Evolutionary conservation across 1,284 basidiomycete genomes (phyloP).

Genomic region (Coniferiporia sulphurascens): DNA sequence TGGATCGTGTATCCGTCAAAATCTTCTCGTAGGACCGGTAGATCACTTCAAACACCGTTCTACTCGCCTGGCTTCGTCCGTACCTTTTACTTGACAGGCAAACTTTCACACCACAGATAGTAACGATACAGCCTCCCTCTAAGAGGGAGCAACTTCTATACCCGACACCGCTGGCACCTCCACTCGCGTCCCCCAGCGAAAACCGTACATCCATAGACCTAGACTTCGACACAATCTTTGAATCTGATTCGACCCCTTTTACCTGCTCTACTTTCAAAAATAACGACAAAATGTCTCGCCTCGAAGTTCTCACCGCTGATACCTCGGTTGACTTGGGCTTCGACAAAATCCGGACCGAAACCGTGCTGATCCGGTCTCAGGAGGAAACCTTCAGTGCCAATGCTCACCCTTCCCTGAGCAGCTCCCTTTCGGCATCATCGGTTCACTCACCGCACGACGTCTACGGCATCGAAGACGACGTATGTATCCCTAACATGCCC

Average conservation of each 20-base stretch:
- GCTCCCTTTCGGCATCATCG: slow-evolving; percentile 19
- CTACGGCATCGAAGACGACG: slow-evolving; percentile 29
- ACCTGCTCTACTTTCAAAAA: slow-evolving; percentile 17
- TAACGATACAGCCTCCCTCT: not conserved
- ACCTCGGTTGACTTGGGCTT: slow-evolving; percentile 45
- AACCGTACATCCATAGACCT: slow-evolving; percentile 9
- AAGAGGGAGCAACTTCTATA: slow-evolving; percentile 16
- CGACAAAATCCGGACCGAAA: slow-evolving; percentile 25
- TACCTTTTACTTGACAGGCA: slow-evolving; percentile 64
- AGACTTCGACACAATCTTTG: slow-evolving; percentile 6
- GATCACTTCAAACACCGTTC: slow-evolving; percentile 50
- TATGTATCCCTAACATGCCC: slow-evolving; percentile 59
- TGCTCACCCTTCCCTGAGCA: slow-evolving; percentile 4
- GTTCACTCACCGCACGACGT: slow-evolving; percentile 2
- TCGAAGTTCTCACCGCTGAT: slow-evolving; percentile 49
- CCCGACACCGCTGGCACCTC: slow-evolving; percentile 16
- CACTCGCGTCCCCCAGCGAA: slow-evolving; percentile 14
- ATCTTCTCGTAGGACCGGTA: slow-evolving; percentile 70
- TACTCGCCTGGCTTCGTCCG: slow-evolving; percentile 54
- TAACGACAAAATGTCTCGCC: slow-evolving; percentile 48
- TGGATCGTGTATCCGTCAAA: slow-evolving; percentile 38
- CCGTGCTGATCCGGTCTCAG: slow-evolving; percentile 8
- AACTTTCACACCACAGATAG: slow-evolving; percentile 34
- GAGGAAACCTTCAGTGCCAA: slow-evolving; percentile 17
- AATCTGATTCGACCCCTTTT: not conserved